Percentiles rank a stretch among this genome's conserved stretches.
These are phyloP conservation scores for Linnemannia zychae DNA, from an alignment of 192 early-diverging fungal genomes.

Conservation along the genomic window DNA sequence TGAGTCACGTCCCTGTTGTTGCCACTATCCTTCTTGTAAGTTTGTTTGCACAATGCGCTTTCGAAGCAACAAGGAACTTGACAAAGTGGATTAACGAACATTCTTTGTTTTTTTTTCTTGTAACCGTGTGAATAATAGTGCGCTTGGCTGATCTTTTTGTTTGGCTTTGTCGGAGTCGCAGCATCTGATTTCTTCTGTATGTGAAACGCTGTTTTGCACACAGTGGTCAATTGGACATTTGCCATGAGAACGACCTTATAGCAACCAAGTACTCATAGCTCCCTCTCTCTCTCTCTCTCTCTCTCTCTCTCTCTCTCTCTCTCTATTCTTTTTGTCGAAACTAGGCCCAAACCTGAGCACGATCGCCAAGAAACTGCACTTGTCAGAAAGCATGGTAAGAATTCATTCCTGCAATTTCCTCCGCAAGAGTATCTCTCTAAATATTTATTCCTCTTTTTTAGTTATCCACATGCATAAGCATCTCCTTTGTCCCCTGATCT, in stretches of 20 bases:
- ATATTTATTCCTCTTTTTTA: conserved; percentile 1
- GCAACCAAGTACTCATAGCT: neutral
- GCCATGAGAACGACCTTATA: neutral
- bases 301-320: neutral
- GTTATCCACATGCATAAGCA: conserved; percentile 7
- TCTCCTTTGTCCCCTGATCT: neutral
- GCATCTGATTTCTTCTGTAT: conserved; percentile 89
- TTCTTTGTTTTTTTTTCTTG: conserved; percentile 10
- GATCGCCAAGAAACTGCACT: conserved; percentile 76
- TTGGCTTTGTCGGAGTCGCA: conserved; percentile 81
- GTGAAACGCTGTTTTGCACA: conserved; percentile 10
- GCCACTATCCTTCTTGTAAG: conserved; percentile 63
- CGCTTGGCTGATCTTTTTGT: conserved; percentile 79
- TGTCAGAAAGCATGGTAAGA: conserved; percentile 86
- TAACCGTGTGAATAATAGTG: conserved; percentile 36
- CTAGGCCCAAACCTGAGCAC: conserved; percentile 87
- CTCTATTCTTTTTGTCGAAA: neutral
- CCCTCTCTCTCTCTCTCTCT: neutral
- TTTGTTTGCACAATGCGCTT: neutral
- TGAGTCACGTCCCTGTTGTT: conserved; percentile 37
- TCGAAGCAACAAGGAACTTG: neutral
- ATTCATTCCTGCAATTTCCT: neutral
- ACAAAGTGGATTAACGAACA: neutral
- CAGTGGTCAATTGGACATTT: neutral
- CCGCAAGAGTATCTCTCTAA: neutral